Conservation (phyloP, 208 protist genomes). For the Leishmania aethiopica region DNA sequence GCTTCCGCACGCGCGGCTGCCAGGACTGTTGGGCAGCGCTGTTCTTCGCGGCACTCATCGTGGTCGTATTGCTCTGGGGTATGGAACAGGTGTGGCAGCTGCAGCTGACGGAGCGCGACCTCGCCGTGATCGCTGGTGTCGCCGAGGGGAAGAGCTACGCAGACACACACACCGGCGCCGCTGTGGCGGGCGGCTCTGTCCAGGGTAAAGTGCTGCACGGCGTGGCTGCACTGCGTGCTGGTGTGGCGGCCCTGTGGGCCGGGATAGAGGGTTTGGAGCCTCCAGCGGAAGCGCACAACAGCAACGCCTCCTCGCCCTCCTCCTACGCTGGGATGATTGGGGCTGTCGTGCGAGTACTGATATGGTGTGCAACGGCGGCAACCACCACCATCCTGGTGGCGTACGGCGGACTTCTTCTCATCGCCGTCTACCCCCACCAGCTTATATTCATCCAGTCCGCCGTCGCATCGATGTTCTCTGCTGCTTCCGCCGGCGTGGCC, state of each 20-base stretch:
- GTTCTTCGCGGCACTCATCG: slow-evolving; percentile 41
- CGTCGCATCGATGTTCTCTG: slow-evolving; percentile 33
- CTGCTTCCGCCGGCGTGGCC: slow-evolving; percentile 25
- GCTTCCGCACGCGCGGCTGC: slow-evolving; percentile 55
- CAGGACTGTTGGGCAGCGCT: slow-evolving; percentile 66
- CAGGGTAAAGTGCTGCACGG: not conserved
- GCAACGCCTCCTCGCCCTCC: not conserved
- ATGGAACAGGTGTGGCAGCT: slow-evolving; percentile 40
- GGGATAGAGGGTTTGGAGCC: slow-evolving; percentile 6
- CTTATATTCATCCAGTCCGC: slow-evolving; percentile 34
- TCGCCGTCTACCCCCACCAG: slow-evolving; percentile 26
- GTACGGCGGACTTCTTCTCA: slow-evolving; percentile 25
- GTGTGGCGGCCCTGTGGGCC: slow-evolving; percentile 22
- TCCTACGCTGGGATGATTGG: not conserved
- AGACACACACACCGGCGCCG: not conserved
- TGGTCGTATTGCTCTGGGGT: slow-evolving; percentile 41
- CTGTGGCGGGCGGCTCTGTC: not conserved
- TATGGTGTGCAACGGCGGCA: slow-evolving; percentile 12
- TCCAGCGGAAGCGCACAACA: not conserved
- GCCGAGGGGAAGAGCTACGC: slow-evolving; percentile 12
- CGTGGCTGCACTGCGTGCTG: slow-evolving; percentile 17
- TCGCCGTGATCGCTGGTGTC: slow-evolving; percentile 29
- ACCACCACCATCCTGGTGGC: slow-evolving; percentile 21
- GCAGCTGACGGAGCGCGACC: slow-evolving; percentile 35
- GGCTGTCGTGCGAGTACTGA: slow-evolving; percentile 3